Evolutionary conservation across 176 grass and related monocot genomes (phyloP), one percentile per base, ranked within the genome.

Genomic region (Microstegium vimineum): DNA sequence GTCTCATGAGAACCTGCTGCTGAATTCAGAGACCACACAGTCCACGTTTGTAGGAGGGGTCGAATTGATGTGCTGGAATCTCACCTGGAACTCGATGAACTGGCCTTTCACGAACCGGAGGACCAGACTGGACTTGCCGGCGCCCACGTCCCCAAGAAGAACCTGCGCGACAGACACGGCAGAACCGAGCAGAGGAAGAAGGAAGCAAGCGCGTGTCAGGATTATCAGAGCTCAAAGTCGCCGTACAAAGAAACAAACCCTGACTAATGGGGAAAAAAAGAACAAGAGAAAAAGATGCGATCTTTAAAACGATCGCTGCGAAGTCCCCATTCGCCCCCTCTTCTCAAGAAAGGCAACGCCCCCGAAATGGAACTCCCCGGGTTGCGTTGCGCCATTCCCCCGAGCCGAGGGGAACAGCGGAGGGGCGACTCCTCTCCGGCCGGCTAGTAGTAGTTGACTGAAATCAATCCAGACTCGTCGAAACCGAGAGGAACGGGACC

Each of bases 51-150:
- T 23, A 16, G 17, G 32, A 63, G n/a, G n/a, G n/a, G n/a, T n/a
- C 52, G 56, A 60, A 59, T 18, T 57, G 6, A 10, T 23, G 8
- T 57, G n/a, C n/a, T n/a, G 17, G 27, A 76, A 76, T 62, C 52
- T 69, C 27, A 99, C 96, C 87, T 99, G 96, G 84, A 99, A 99
- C 73, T 99, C 96, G 70, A 99, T 87, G 86, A 95, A 99, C 84
- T 99, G 96, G 60, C 96, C 96, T n/a, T 95, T 99, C 2, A 99
- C 93, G 60, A 99, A 99, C 57, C 96, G 91, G 28, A 99, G 87
- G 18, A 99, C 91, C 27, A 95, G 87, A 64, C 96, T 99, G 65
- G 96, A 95, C 79, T 99, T 99, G 71, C 96, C 96, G 1, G 96
- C 86, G 62, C 89, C 93, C 10, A 95, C 93, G 80, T 99, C 96